Conservation (phyloP, 768 basidiomycete species). For the Serendipita vermifera region DNA sequence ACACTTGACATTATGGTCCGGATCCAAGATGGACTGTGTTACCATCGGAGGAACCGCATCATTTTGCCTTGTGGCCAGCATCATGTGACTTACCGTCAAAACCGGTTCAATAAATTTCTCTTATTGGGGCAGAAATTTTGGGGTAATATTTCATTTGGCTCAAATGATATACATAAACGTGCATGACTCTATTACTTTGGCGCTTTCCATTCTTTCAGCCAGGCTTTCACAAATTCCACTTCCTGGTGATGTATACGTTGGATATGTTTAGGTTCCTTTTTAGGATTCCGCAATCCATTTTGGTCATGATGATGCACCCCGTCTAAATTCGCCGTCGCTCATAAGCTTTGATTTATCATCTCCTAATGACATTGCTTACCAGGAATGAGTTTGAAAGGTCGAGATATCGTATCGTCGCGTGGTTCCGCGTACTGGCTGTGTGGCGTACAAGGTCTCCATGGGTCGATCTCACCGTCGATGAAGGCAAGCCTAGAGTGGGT, state of each 20-base stretch:
- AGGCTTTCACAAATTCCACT: constrained; percentile 62
- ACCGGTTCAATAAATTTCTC: too few relatives aligned
- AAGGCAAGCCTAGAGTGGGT: constrained; percentile 72
- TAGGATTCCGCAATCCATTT: constrained; percentile 51
- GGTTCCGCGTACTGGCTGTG: constrained; percentile 59
- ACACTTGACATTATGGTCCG: constrained; percentile 2
- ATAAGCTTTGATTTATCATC: not conserved
- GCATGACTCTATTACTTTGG: too few relatives aligned
- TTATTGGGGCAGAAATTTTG: too few relatives aligned
- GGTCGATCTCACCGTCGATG: constrained; percentile 82
- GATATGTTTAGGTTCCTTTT: constrained; percentile 64
- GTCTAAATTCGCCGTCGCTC: constrained; percentile 26
- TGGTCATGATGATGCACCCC: constrained; percentile 62
- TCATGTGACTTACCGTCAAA: too few relatives aligned
- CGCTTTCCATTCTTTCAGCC: constrained; percentile 40
- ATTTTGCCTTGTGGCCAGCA: too few relatives aligned
- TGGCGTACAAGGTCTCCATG: constrained; percentile 80
- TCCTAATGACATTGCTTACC: constrained; percentile 32
- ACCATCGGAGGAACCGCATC: too few relatives aligned
- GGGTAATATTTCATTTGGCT: too few relatives aligned
- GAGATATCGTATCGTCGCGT: constrained; percentile 54
- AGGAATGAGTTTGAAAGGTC: constrained; percentile 80
- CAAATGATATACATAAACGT: too few relatives aligned
- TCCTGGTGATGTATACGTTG: constrained; percentile 67
- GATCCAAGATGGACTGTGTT: too few relatives aligned